Evolutionary conservation across 768 basidiomycete genomes (phyloP), one percentile per base, ranked within the genome.

Genomic region (Termitomyces sp.): DNA sequence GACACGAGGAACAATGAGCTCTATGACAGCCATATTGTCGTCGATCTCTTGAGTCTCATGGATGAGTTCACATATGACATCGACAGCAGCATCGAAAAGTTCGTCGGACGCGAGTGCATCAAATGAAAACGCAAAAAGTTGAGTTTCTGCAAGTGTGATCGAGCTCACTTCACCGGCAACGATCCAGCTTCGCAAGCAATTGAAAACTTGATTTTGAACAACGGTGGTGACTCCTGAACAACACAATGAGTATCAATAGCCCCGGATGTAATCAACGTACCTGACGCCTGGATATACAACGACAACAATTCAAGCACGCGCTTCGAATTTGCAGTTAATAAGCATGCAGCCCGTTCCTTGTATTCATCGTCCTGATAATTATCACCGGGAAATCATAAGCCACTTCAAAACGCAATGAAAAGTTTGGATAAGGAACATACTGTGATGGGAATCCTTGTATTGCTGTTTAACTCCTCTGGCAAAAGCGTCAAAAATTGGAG

Each of bases 21-120:
- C 81, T 64, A 98, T 94, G 62, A 90, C 84, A 22, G 82, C 72
- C 85, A 95, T 91, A 67, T 93, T 94, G 31, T 98, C 96, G 59
- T 96, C 90, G 31, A 97, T 81, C 71, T 99, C 97, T 72, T 98
- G 95, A 0, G 97, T 98, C 71, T 99, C 97, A 71, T 98, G 97
- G 54, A 98, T 93, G 64, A 98, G 74, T 68, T 97, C 94, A 70
- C 92, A 95, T 58, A 98, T 79, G 36, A 92, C 87, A 59, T 97
- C 90, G 39, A 95, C 92, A 1, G 94, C 95, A 7, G 87, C 71
- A 64, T 99, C 97, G 68, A 98, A 98, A n/a, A 98, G 79, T 44
- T 85, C 82, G 18, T 95, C 91, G 3, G 87, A 87, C 4, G 78
- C 78, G 31, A 98, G 79, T 4, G 95, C 92, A 52, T 90, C 85